These are phyloP conservation scores for Musa beccarii DNA, from an alignment of 176 grass and related monocot species.

Conservation along the genomic window DNA sequence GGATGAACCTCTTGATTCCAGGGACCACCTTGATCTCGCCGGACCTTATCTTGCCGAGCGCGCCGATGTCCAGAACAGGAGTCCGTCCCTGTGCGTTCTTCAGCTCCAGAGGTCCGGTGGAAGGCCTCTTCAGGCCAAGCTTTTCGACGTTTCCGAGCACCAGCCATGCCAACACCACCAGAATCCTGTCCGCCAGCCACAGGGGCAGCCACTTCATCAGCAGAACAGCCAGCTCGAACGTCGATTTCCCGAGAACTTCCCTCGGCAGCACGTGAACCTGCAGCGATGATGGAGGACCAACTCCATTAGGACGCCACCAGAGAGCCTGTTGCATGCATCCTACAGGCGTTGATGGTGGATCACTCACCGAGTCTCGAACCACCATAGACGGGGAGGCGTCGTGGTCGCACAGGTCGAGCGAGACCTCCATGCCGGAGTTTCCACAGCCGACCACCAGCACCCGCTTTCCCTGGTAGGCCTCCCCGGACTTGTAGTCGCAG, in stretches of 20 bases:
- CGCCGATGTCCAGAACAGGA: conserved; percentile 65
- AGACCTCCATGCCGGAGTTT: conserved; percentile 90
- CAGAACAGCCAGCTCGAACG: conserved; percentile 53
- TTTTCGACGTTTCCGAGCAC: conserved; percentile 47
- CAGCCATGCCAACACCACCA: conserved; percentile 48
- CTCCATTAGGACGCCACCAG: not conserved
- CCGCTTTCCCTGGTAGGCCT: conserved; percentile 40
- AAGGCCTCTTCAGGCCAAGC: conserved; percentile 46
- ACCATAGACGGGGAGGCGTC: conserved; percentile 72
- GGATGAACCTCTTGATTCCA: conserved; percentile 38
- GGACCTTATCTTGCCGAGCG: conserved; percentile 53
- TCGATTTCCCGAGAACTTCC: conserved; percentile 62
- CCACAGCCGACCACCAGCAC: conserved; percentile 81
- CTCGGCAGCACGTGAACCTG: conserved; percentile 81
- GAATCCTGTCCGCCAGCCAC: conserved; percentile 52
- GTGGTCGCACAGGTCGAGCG: conserved; percentile 73
- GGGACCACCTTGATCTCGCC: conserved; percentile 69
- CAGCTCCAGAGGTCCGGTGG: conserved; percentile 39
- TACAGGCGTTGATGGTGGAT: not conserved
- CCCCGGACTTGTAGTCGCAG: conserved; percentile 66
- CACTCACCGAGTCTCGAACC: conserved; percentile 67
- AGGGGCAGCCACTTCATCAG: conserved; percentile 53
- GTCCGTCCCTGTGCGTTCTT: conserved; percentile 67
- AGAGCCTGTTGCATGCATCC: not conserved
- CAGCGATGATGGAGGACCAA: not conserved